Base-by-base conservation (phyloP, 169 alveolate species). In the Eimeria maxima region DNA sequence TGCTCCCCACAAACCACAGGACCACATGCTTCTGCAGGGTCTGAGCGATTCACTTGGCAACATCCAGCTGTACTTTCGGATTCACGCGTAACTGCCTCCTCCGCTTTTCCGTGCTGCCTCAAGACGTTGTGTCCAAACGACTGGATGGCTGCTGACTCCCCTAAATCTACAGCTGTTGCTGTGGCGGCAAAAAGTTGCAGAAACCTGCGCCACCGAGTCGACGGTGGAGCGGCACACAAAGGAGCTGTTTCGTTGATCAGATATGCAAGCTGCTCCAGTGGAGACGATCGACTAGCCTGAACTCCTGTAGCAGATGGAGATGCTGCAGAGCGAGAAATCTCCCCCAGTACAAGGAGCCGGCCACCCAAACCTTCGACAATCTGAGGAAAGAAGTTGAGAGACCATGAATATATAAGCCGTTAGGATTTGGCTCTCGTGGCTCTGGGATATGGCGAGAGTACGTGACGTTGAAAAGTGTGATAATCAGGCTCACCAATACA, bases 171-270 rank as follows among this genome's bases (percentile, higher is more conserved):
- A 13, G 94, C 78, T 18, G 94, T 65, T 22, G 83, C 94, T 42
- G 94, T 65, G 84, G 94, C 94, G 20, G 94, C 83, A 65, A 87
- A 87, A 22, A 87, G 69, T 83, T 87, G 94, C 83, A 87, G 29
- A 47, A 87, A 45, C 69, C 94, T 42, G 67, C 81, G 94, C 94
- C 94, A 87, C 10, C 94, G 94, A 7, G 94, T 18, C 44, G 94
- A 67, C 80, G 67, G 33, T 42, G 94, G 94, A 65, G 94, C 45
- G 29, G 83, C 83, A 65, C 94, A 87, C 13, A 87, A 44, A 42
- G 94, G 94, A 24, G 94, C 94, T 16, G 57, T 29, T 60, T 71
- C 65, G 65, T 87, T 87, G 8, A 87, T 44, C 4, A 63, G 83
- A 65, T 65, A n/a, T 3, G 94, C 94, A 65, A 87, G 94, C 38